Evolutionary conservation across 2,329 filamentous ascomycete genomes (phyloP), one percentile per base, ranked within the genome.

Genomic region (Pleurostoma richardsiae): DNA sequence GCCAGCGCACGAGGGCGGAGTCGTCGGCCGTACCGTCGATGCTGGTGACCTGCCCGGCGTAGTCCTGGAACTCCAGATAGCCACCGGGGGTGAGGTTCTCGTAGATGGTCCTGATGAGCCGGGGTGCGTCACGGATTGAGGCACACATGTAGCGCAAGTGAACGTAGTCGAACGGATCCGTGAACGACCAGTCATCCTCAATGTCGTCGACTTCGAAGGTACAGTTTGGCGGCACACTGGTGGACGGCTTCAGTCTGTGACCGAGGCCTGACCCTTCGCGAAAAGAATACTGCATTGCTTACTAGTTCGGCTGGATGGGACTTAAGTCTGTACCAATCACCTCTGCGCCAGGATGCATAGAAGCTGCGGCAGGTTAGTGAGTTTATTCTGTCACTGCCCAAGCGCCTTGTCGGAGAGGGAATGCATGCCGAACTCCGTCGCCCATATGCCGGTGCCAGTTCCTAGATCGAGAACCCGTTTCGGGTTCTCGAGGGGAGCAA

Each of bases 391-490:
- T 10, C 19, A 4, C 8, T 19, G 19, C 19, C 19, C 19, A 19
- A 19, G 19, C 19, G 19, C 19, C 19, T 19, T 19, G 19, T 19
- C 19, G 19, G 19, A 19, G 19, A 19, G 19, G 19, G 26, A 5
- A 5, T 11, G 33, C 44, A 41, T 27, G 44, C 41, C 53, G 42
- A 55, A 58, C 29, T 60, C 58, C 29, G 57, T 55, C 30, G 54
- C 57, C 56, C 57, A 60, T 41, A 58, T 55, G 8, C 57, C 57
- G 4, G 56, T 58, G 5, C 55, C 59, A 2, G 59, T 62, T 33
- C 59, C 59, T 11, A 60, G 31, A 41, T 62, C 59, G 26, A 62
- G 49, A 28, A 62, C 56, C 10, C 49, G 41, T 26, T 48, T 40
- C 10, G 52, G 52, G 3, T 42, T 31, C 7, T 49, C 44, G 26